Conservation (phyloP, 805 yeast genomes). For the Torulaspora gathmanii region DNA sequence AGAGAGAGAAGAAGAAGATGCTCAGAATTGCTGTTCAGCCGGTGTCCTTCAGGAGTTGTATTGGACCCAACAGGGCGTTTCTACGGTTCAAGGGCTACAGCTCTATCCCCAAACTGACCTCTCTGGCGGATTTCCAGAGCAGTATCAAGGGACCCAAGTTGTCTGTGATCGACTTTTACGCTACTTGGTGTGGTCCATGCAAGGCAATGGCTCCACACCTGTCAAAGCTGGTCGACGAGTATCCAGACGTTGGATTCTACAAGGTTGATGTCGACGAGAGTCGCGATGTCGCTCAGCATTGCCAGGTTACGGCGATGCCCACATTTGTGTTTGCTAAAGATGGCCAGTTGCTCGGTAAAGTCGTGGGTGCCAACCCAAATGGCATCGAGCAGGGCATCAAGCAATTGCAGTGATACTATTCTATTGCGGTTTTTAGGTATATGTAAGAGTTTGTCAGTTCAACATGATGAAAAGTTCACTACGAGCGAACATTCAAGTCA, state of each 20-base stretch:
- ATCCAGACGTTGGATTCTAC: slow-evolving; percentile 49
- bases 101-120: slow-evolving; percentile 35
- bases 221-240: slow-evolving; percentile 38
- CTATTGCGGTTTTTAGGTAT: not conserved
- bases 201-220: slow-evolving; percentile 62
- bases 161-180: slow-evolving; percentile 60
- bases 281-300: slow-evolving; percentile 54
- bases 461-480: not conserved
- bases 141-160: slow-evolving; percentile 31
- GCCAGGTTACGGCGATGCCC: slow-evolving; percentile 71
- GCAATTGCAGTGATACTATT: slow-evolving; percentile 11
- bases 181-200: slow-evolving; percentile 79
- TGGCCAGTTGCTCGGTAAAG: slow-evolving; percentile 51
- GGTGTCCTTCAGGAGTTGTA: not conserved
- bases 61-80: not conserved
- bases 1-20: slow-evolving; percentile 8
- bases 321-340: slow-evolving; percentile 60
- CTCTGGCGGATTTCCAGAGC: slow-evolving; percentile 37
- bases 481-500: not conserved
- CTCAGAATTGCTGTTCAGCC: slow-evolving; percentile 7
- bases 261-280: slow-evolving; percentile 69
- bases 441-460: not conserved
- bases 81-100: slow-evolving; percentile 12
- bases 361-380: slow-evolving; percentile 57
- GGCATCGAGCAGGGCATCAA: slow-evolving; percentile 36